Percentiles rank a stretch among this genome's conserved stretches.
These are phyloP conservation scores for Eucalyptus regnans DNA, from an alignment of 345 rosid species.

Conservation along the genomic window DNA sequence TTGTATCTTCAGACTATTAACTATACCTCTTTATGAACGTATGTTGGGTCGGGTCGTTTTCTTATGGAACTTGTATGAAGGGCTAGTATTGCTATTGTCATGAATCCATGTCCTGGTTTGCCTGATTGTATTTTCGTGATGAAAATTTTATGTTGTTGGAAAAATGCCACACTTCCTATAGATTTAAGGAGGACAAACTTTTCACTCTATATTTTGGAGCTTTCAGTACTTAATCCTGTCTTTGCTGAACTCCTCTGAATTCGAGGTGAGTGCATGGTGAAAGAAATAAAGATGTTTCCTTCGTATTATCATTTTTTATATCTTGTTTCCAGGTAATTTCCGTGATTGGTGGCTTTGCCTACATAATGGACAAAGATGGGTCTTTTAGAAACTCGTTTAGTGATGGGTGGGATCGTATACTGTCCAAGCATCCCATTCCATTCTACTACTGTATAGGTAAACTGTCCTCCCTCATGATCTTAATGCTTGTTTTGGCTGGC, in stretches of 20 bases:
- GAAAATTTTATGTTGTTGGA: not conserved
- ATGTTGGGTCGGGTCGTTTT: not conserved
- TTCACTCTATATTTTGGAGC: not conserved
- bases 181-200: not conserved
- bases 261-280: not conserved
- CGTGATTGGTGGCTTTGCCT: slow-evolving; percentile 73
- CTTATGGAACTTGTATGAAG: not conserved
- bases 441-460: slow-evolving; percentile 92
- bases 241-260: not conserved
- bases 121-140: not conserved
- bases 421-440: slow-evolving; percentile 89
- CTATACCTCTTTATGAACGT: not conserved
- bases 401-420: slow-evolving; percentile 88
- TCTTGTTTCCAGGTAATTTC: slow-evolving; percentile 47
- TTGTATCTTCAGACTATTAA: not conserved
- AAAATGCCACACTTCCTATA: not conserved
- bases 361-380: slow-evolving; percentile 88
- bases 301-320: not conserved
- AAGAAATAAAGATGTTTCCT: not conserved
- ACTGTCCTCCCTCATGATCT: not conserved
- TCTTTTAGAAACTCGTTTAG: slow-evolving; percentile 83
- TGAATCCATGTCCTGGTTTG: not conserved
- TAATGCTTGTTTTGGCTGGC: not conserved
- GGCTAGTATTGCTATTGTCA: not conserved
- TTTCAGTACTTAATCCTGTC: not conserved